These are phyloP conservation scores for Aphanoascus verrucosus DNA, from an alignment of 2,329 filamentous ascomycete genomes.

Conservation along the genomic window DNA sequence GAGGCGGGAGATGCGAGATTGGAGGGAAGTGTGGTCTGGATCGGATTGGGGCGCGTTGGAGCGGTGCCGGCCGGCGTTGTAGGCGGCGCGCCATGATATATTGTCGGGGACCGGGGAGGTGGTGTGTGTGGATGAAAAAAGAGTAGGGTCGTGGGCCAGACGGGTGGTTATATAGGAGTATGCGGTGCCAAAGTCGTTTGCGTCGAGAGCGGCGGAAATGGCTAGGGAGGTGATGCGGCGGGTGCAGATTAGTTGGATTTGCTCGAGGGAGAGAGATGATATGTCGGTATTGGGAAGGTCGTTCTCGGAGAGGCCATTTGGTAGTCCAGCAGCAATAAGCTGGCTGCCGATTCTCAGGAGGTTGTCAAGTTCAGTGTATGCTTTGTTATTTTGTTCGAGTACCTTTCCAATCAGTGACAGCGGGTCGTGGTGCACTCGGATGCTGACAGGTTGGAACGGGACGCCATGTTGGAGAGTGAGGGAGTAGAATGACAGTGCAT, in stretches of 20 bases:
- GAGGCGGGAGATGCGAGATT: constrained; percentile 43
- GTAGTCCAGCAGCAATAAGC: constrained; percentile 41
- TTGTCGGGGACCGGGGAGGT: constrained; percentile 39
- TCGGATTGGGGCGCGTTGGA: constrained; percentile 23
- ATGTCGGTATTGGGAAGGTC: constrained; percentile 11
- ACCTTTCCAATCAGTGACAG: constrained; percentile 49
- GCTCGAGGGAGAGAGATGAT: constrained; percentile 16
- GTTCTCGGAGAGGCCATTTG: constrained; percentile 20
- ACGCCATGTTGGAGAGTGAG: constrained; percentile 54
- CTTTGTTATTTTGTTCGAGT: constrained; percentile 50
- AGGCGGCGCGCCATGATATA: constrained; percentile 54
- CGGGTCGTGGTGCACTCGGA: constrained; percentile 52
- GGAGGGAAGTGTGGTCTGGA: constrained; percentile 25
- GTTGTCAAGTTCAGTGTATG: constrained; percentile 55
- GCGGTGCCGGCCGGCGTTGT: constrained; percentile 50
- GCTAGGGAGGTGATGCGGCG: constrained; percentile 39
- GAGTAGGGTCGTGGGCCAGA: constrained; percentile 33
- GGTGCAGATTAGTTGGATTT: constrained; percentile 31
- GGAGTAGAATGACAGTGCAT: constrained; percentile 55
- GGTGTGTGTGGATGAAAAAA: constrained; percentile 22
- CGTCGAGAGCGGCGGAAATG: constrained; percentile 35
- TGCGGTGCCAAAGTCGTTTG: constrained; percentile 47
- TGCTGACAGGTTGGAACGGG: constrained; percentile 56
- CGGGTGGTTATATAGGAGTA: constrained; percentile 57
- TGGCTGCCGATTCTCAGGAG: constrained; percentile 51